These are phyloP conservation scores for Cudoniella acicularis DNA, from an alignment of 495 filamentous ascomycete species.

Conservation along the genomic window DNA sequence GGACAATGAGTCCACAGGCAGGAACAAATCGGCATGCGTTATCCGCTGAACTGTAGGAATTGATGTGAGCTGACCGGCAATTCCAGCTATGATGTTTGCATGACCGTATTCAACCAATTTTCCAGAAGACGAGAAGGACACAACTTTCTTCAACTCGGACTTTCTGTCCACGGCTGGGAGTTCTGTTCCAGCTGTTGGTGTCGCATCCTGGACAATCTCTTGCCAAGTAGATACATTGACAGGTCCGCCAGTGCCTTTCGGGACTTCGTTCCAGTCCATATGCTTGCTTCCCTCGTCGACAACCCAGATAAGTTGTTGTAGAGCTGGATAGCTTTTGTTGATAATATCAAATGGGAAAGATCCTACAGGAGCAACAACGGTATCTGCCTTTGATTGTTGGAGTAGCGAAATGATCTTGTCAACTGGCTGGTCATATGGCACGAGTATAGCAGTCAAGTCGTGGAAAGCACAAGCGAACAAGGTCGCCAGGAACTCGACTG, in stretches of 20 bases:
- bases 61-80: conserved; percentile 70
- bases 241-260: conserved; percentile 63
- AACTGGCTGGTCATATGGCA: conserved; percentile 75
- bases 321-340: conserved; percentile 57
- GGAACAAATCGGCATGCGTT: conserved; percentile 70
- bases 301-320: conserved; percentile 86
- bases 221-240: conserved; percentile 84
- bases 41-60: conserved; percentile 73
- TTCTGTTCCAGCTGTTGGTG: conserved; percentile 41
- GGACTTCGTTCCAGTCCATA: conserved; percentile 84
- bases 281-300: conserved; percentile 88
- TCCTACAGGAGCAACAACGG: conserved; percentile 82
- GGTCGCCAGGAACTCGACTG: conserved; percentile 73
- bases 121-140: conserved; percentile 62
- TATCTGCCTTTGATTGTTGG: conserved; percentile 66
- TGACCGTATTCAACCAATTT: conserved; percentile 76
- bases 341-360: conserved; percentile 76
- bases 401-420: conserved; percentile 66
- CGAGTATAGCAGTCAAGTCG: conserved; percentile 68
- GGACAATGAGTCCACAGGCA: conserved; percentile 81
- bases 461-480: conserved; percentile 74
- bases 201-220: conserved; percentile 66
- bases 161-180: conserved; percentile 42
- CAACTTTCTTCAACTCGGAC: conserved; percentile 47
- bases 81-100: conserved; percentile 74